These are phyloP conservation scores for Fraxinus latifolia DNA, from an alignment of 305 asterid species.

Conservation along the genomic window DNA sequence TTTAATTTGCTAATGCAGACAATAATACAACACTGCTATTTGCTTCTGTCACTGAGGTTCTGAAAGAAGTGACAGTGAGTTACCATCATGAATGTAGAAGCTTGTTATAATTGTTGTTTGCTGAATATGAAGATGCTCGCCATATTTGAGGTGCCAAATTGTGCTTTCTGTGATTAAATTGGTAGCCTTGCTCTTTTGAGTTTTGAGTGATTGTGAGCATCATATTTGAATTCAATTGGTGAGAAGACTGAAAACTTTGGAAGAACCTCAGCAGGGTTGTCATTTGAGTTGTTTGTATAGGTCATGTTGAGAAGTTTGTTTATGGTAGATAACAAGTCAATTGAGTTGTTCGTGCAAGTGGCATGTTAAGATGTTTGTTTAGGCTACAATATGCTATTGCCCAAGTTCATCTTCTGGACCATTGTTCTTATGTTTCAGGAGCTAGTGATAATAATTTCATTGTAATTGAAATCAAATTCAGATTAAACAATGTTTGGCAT, in stretches of 20 bases:
- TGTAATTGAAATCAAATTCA: background rate
- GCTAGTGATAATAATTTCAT: background rate
- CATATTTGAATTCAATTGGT: slow-evolving; percentile 2
- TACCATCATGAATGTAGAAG: background rate
- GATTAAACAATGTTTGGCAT: background rate
- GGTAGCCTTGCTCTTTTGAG: slow-evolving; percentile 3
- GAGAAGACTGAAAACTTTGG: background rate
- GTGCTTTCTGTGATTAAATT: background rate
- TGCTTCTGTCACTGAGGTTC: background rate
- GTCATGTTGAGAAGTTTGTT: background rate
- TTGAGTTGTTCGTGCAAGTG: background rate
- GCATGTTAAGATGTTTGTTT: background rate
- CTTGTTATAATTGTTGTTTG: background rate
- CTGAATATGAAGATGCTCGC: background rate
- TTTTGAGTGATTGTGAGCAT: slow-evolving; percentile 8
- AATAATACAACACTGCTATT: background rate
- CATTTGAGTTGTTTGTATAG: background rate
- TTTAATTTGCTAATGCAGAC: background rate
- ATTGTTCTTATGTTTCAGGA: background rate
- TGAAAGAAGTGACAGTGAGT: background rate
- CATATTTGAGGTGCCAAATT: background rate
- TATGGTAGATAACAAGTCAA: background rate
- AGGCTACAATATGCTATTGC: background rate
- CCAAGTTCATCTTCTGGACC: background rate
- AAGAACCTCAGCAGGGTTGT: slow-evolving; percentile 10